These are phyloP conservation scores for Dichotomocladium elegans DNA, from an alignment of 371 early-diverging fungal species.

Conservation along the genomic window DNA sequence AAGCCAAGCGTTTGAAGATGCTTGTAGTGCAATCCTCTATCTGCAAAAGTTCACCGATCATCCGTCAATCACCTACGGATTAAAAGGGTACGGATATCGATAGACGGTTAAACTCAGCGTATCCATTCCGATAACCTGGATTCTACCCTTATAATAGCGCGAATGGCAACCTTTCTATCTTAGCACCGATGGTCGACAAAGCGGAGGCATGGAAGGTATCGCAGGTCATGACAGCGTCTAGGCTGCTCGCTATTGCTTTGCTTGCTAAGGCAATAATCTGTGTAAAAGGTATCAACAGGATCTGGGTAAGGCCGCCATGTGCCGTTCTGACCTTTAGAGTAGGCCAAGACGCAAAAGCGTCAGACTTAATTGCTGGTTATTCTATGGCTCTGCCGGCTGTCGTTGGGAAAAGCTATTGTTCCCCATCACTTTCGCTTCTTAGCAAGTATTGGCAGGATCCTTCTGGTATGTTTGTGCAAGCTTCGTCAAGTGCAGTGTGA, in stretches of 20 bases:
- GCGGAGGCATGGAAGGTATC: conserved; percentile 58
- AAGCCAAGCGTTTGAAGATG: conserved; percentile 33
- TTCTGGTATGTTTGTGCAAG: conserved; percentile 43
- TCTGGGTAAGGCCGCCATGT: too few relatives aligned
- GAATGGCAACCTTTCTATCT: conserved; percentile 58
- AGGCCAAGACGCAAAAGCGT: conserved; percentile 48
- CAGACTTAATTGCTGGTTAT: conserved; percentile 46
- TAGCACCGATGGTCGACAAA: conserved; percentile 37
- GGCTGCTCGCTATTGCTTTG: conserved; percentile 55
- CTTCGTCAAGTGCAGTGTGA: not conserved
- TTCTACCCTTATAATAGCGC: conserved; percentile 12
- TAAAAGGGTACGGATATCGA: conserved; percentile 56
- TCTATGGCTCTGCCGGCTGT: conserved; percentile 49
- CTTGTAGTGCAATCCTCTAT: conserved; percentile 23
- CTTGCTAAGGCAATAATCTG: conserved; percentile 48
- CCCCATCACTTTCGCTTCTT: conserved; percentile 70
- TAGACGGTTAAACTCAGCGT: too few relatives aligned
- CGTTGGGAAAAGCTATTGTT: conserved; percentile 49
- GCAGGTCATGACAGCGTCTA: conserved; percentile 56
- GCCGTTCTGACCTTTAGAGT: too few relatives aligned
- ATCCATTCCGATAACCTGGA: not conserved
- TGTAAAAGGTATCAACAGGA: conserved; percentile 28
- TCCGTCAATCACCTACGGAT: conserved; percentile 45
- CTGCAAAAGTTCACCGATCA: conserved; percentile 18
- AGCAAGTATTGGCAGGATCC: conserved; percentile 88